Evolutionary conservation across 2,329 filamentous ascomycete genomes (phyloP), one percentile per base, ranked within the genome.

Genomic region (Sporothrix phasma): DNA sequence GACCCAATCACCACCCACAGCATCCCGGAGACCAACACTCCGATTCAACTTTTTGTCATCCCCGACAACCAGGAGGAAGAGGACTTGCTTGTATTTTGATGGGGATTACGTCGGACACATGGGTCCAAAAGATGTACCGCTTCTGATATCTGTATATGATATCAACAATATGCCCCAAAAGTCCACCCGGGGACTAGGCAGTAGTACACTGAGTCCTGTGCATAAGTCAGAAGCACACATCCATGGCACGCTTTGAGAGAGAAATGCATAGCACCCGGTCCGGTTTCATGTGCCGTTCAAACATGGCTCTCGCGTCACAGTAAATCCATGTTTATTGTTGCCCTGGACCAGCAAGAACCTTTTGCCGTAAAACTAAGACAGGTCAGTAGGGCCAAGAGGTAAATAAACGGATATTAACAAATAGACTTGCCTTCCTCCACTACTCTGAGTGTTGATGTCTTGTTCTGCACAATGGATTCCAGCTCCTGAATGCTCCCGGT

Each of bases 401-500:
- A 47, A 69, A 37, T 22, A 3, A 5, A 19, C 17, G 11, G n/a
- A n/a, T 26, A 13, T 26, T 7, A 22, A 39, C 2, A 24, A n/a
- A 2, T 26, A 60, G 26, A 15, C 64, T 5, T 78, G 88, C 90
- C 90, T 78, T 97, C 93, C 78, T 99, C 94, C 24, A 97, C 87
- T 43, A 94, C 81, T 64, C 89, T 85, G 67, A 96, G 77, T 73
- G 94, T 97, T 69, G 88, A 86, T 63, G 89, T 90, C 80, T 99
- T 99, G 66, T 77, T 77, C 69, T 84, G 80, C 3, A 85, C 78
- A 60, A 86, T 84, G 13, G 73, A 71, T 70, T 85, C 83, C 0
- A 86, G 76, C 39, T 84, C 82, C 67, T 83, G 80, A 34, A 85
- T 76, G 62, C 80, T 85, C 62, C 73, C 76, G 2, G 74, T 74